Evolutionary conservation across 2,329 filamentous ascomycete species (phyloP).

Genomic region (Boeremia exigua): DNA sequence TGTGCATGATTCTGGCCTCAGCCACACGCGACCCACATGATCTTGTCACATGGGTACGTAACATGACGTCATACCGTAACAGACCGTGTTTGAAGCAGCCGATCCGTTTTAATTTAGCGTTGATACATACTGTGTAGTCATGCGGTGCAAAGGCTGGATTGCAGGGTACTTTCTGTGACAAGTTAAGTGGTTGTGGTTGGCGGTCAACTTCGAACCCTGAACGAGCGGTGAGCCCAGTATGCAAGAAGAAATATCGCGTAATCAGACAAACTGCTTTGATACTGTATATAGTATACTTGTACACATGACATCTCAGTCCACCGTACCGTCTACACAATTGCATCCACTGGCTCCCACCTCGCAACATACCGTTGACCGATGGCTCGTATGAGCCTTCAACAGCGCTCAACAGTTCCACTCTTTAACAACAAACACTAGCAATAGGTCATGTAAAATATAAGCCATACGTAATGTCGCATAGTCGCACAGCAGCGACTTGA

Average conservation of each 20-base stretch:
- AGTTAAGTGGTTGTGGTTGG: background rate
- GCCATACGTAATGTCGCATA: conserved; percentile 14
- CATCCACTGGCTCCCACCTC: background rate
- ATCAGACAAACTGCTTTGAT: background rate
- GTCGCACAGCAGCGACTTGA: conserved; percentile 12
- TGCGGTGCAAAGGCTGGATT: conserved; percentile 9
- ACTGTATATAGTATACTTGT: background rate
- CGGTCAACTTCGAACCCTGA: background rate
- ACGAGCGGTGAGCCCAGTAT: background rate
- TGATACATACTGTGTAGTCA: too few relatives aligned
- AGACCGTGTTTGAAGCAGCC: background rate
- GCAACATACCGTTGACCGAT: background rate
- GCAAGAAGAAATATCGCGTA: background rate
- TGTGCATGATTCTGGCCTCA: conserved; percentile 1
- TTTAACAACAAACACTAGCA: conserved; percentile 23
- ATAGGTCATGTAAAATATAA: conserved; percentile 20
- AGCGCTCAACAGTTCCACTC: background rate
- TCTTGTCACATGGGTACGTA: conserved; percentile 16
- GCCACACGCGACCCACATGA: conserved; percentile 13
- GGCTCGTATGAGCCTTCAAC: background rate
- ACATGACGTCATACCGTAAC: conserved; percentile 16
- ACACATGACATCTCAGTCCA: background rate
- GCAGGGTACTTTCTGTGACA: background rate
- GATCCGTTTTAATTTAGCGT: conserved; percentile 7
- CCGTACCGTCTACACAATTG: too few relatives aligned